phyloP scores from a whole-genome alignment of 805 yeast genomes.

The Alloascoidea africana region DNA sequence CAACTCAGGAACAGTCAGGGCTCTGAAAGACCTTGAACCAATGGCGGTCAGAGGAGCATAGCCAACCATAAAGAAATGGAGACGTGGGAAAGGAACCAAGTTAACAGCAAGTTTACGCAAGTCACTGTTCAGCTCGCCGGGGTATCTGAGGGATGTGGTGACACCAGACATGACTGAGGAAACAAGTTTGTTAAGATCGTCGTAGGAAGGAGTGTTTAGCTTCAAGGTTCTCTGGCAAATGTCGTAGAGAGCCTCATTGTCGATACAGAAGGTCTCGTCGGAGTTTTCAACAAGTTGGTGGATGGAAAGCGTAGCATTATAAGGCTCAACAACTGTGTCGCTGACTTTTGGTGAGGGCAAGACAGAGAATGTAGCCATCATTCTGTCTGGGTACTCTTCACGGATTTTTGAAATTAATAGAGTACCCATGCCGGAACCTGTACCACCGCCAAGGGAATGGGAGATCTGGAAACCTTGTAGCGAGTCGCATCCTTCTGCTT shows the following conservation, averaged over 20 bases:
- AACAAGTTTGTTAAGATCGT: constrained; percentile 68
- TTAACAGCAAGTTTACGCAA: constrained; percentile 87
- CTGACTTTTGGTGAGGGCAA: constrained; percentile 85
- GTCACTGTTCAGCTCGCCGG: constrained; percentile 90
- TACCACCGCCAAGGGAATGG: constrained; percentile 80
- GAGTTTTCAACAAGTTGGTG: constrained; percentile 86
- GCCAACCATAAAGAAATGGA: constrained; percentile 92
- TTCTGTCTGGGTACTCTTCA: constrained; percentile 90
- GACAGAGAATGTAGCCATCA: constrained; percentile 92
- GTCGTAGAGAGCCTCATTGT: constrained; percentile 84
- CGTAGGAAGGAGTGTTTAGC: constrained; percentile 63
- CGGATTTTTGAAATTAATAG: constrained; percentile 69
- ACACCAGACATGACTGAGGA: constrained; percentile 92
- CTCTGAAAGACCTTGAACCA: constrained; percentile 70
- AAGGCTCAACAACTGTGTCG: constrained; percentile 91
- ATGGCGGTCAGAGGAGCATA: constrained; percentile 83
- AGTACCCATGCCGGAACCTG: constrained; percentile 96
- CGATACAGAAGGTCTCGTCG: constrained; percentile 90
- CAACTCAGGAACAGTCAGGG: constrained; percentile 77
- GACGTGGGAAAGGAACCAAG: constrained; percentile 88
- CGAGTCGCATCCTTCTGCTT: constrained; percentile 86
- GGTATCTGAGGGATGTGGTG: constrained; percentile 85
- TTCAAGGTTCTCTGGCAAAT: constrained; percentile 80
- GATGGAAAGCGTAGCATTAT: constrained; percentile 81
- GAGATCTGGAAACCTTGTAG: constrained; percentile 90